Evolutionary conservation across 2,329 filamentous ascomycete genomes (phyloP).

Genomic region (Lasiodiplodia citricola): DNA sequence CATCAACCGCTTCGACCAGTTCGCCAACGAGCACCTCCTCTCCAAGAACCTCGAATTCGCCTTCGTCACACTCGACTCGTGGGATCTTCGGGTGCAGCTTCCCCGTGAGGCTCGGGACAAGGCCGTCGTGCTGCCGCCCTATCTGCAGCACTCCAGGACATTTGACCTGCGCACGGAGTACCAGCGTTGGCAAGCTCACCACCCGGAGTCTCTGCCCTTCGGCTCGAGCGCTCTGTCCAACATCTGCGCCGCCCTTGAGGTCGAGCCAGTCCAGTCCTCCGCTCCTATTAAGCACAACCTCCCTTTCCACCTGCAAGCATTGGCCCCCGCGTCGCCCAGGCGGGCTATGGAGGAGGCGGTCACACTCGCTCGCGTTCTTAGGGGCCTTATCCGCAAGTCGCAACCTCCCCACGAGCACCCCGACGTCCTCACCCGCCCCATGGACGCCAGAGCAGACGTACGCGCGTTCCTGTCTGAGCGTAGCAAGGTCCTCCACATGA

Average conservation of each 20-base stretch:
- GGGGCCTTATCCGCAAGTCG: slow-evolving; percentile 93
- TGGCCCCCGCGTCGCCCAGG: slow-evolving; percentile 92
- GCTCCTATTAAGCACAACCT: slow-evolving; percentile 99
- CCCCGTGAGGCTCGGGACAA: slow-evolving; percentile 98
- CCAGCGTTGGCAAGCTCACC: slow-evolving; percentile 97
- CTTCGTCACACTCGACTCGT: slow-evolving; percentile 97
- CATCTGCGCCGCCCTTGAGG: slow-evolving; percentile 97
- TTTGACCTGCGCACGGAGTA: slow-evolving; percentile 98
- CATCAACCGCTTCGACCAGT: slow-evolving; percentile 91
- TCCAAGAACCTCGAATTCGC: slow-evolving; percentile 95
- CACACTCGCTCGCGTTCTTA: slow-evolving; percentile 88
- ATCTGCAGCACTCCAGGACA: slow-evolving; percentile 95
- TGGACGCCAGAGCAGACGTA: slow-evolving; percentile 96
- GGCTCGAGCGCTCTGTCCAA: slow-evolving; percentile 94
- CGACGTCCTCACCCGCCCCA: slow-evolving; percentile 90
- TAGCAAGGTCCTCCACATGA: slow-evolving; percentile 98
- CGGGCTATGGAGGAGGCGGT: slow-evolving; percentile 98
- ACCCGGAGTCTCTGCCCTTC: slow-evolving; percentile 95
- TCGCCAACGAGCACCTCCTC: slow-evolving; percentile 88
- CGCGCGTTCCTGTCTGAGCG: slow-evolving; percentile 94
- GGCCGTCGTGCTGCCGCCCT: slow-evolving; percentile 92
- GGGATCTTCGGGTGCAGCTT: slow-evolving; percentile 97
- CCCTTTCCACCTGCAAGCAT: slow-evolving; percentile 94
- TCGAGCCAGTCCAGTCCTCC: slow-evolving; percentile 95
- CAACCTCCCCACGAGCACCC: slow-evolving; percentile 92